Evolutionary conservation across 2,329 filamentous ascomycete species (phyloP).

Genomic region (Phaeosphaeria sp.): DNA sequence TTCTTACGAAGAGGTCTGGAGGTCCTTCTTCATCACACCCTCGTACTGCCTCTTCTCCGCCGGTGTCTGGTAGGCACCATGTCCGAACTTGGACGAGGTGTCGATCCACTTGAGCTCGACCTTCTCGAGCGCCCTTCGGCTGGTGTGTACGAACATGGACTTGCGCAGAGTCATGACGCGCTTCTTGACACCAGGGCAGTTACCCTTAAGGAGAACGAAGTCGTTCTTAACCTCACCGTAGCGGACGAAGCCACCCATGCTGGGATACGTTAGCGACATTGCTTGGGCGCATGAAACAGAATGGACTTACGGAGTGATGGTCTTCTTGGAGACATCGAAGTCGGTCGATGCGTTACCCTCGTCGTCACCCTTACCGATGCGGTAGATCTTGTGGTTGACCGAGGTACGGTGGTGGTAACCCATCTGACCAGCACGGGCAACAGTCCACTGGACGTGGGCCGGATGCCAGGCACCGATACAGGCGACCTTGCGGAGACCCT

Average conservation of each 20-base stretch:
- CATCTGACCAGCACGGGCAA: conserved; percentile 99
- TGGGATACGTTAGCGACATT: conserved; percentile 57
- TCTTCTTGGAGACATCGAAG: conserved; percentile 98
- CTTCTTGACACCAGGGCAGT: conserved; percentile 98
- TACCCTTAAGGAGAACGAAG: conserved; percentile 97
- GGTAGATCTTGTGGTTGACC: conserved; percentile 99
- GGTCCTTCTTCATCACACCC: conserved; percentile 99
- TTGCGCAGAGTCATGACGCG: conserved; percentile 98
- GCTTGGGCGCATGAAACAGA: background rate
- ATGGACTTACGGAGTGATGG: conserved; percentile 92
- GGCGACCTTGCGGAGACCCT: conserved; percentile 99
- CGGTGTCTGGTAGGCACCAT: conserved; percentile 98
- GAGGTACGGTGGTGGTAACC: conserved; percentile 99
- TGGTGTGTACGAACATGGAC: conserved; percentile 98
- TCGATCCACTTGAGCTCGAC: conserved; percentile 99
- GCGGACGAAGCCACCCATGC: conserved; percentile 98
- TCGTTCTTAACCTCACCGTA: conserved; percentile 99
- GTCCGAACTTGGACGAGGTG: conserved; percentile 99
- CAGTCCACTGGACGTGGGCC: conserved; percentile 99
- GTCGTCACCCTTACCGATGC: conserved; percentile 90
- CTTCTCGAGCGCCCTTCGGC: conserved; percentile 96
- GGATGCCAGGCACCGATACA: conserved; percentile 99
- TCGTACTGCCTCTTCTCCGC: conserved; percentile 98
- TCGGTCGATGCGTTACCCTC: conserved; percentile 94
- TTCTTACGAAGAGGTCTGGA: conserved; percentile 63